Conservation (phyloP, 169 alveolate species). For the Plasmodium cynomolgi region DNA sequence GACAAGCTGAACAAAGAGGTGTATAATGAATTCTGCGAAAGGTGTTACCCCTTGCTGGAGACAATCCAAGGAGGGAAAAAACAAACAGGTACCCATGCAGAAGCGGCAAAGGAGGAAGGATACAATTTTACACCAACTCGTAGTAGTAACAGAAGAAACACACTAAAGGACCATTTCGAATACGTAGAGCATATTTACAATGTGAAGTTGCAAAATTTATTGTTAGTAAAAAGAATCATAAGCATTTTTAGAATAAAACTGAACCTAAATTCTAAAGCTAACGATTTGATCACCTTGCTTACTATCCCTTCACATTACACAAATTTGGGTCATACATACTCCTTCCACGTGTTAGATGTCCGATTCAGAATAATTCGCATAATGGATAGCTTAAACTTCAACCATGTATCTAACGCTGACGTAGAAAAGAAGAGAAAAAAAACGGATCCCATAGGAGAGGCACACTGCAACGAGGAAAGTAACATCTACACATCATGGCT, state of each 20-base stretch:
- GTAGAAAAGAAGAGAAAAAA: not conserved
- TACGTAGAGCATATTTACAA: conserved; percentile 35
- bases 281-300: conserved; percentile 48
- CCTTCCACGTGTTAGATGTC: conserved; percentile 68
- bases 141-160: not conserved
- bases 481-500: conserved; percentile 36
- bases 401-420: not conserved
- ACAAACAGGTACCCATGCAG: not conserved
- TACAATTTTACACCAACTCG: not conserved
- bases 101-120: not conserved
- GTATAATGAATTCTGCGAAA: conserved; percentile 5
- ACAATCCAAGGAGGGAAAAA: not conserved
- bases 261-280: conserved; percentile 23
- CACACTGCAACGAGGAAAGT: not conserved
- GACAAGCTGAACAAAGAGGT: not conserved
- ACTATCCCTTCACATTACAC: conserved; percentile 61
- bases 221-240: conserved; percentile 55
- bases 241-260: conserved; percentile 60
- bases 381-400: conserved; percentile 36
- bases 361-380: conserved; percentile 55
- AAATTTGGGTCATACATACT: conserved; percentile 49
- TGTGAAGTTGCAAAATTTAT: conserved; percentile 39
- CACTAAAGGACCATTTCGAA: not conserved
- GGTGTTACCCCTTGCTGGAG: not conserved
- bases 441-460: not conserved